Evolutionary conservation across 192 early-diverging fungal species (phyloP).

Genomic region (Funneliformis mosseae): DNA sequence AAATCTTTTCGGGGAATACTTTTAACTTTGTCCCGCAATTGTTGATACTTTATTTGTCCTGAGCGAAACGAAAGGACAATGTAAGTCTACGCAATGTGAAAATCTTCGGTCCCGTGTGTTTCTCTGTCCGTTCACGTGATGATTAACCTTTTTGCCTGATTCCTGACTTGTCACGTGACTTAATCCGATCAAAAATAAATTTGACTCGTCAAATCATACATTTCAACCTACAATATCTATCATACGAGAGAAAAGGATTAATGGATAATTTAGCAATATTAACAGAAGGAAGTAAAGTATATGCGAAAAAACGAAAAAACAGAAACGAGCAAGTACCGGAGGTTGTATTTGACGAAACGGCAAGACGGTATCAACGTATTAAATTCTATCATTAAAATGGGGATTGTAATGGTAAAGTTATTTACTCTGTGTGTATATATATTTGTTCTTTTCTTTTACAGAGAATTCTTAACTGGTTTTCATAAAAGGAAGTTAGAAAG

Average conservation of each 20-base stretch:
- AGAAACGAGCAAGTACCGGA: not conserved
- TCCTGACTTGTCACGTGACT: too few species aligned
- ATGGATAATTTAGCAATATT: constrained; percentile 22
- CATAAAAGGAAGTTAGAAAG: constrained; percentile 77
- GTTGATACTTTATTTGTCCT: too few species aligned
- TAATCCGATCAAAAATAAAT: too few species aligned
- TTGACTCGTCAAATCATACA: too few species aligned
- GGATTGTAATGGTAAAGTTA: not conserved
- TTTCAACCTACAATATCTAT: not conserved
- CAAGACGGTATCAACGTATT: constrained; percentile 3
- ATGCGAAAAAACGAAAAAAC: constrained; percentile 2
- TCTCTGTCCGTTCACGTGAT: too few species aligned
- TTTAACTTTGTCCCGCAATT: too few species aligned
- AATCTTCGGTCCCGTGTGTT: too few species aligned
- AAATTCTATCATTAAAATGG: not conserved
- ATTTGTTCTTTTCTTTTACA: constrained; percentile 25
- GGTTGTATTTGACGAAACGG: constrained; percentile 19
- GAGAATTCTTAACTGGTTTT: constrained; percentile 75
- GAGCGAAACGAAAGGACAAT: too few species aligned
- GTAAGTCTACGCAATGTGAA: too few species aligned
- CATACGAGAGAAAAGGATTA: not conserved
- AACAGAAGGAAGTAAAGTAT: not conserved
- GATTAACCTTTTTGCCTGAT: too few species aligned
- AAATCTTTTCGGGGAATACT: too few species aligned
- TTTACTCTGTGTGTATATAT: not conserved